Percentiles rank a stretch among this genome's conserved stretches.
These are phyloP conservation scores for Triticum turgidum DNA, from an alignment of 176 grass and related monocot species.

Conservation along the genomic window DNA sequence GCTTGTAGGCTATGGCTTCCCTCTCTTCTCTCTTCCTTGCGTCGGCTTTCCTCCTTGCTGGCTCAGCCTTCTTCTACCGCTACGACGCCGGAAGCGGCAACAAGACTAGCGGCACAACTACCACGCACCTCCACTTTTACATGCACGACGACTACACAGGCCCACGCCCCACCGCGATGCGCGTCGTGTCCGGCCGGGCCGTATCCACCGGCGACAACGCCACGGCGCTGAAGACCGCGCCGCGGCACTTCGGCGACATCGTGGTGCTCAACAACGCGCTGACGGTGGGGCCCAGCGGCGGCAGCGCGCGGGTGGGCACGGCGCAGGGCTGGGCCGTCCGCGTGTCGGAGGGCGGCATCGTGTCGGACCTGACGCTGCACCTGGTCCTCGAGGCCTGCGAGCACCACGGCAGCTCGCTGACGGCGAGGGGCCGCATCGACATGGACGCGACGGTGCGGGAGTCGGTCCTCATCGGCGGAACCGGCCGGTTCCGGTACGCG, in stretches of 20 bases:
- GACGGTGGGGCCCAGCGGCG: background rate
- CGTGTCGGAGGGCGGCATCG: conserved; percentile 37
- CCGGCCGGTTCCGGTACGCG: conserved; percentile 41
- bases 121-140: conserved; percentile 48
- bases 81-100: background rate
- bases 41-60: background rate
- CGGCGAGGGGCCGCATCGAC: conserved; percentile 39
- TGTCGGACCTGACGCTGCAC: conserved; percentile 48
- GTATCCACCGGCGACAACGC: background rate
- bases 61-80: background rate
- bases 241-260: conserved; percentile 36
- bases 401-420: conserved; percentile 45
- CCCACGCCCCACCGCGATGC: conserved; percentile 26
- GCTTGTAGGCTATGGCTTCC: background rate
- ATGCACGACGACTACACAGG: conserved; percentile 51
- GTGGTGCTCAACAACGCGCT: conserved; percentile 46
- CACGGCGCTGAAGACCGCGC: background rate
- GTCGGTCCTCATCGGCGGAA: conserved; percentile 58
- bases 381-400: conserved; percentile 44
- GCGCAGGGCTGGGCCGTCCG: conserved; percentile 35
- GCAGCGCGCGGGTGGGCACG: conserved; percentile 21
- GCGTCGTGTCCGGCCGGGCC: conserved; percentile 6
- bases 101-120: background rate
- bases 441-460: conserved; percentile 39
- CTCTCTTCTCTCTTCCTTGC: background rate